Evolutionary conservation across 1,139 yeast species (phyloP).

Genomic region (Meyerozyma guilliermondii): DNA sequence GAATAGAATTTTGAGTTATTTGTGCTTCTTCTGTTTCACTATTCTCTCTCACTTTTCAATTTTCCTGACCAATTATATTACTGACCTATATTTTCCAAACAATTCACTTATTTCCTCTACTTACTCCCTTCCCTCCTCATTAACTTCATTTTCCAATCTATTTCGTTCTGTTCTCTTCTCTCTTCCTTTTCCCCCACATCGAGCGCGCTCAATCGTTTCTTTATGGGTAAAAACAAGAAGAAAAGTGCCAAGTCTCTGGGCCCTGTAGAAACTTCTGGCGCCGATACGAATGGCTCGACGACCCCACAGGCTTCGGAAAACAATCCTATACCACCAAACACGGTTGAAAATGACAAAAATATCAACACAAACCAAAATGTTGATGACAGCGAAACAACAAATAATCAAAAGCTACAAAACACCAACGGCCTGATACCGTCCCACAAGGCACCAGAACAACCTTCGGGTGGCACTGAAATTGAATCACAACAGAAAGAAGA

Average conservation of each 20-base stretch:
- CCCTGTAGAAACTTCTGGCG: not conserved
- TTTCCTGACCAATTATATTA: too few species aligned
- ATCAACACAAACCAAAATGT: not conserved
- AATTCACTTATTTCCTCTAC: too few species aligned
- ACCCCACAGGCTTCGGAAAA: not conserved
- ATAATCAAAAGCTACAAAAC: not conserved
- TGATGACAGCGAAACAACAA: not conserved
- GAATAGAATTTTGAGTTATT: too few species aligned
- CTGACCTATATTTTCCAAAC: too few species aligned
- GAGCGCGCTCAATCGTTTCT: not conserved
- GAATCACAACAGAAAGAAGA: not conserved
- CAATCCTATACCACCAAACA: not conserved
- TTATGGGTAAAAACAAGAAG: not conserved
- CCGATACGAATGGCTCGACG: not conserved
- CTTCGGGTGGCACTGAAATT: not conserved
- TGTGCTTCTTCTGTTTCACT: not conserved
- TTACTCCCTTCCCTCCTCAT: too few species aligned
- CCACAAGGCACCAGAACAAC: not conserved
- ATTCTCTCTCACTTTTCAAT: too few species aligned
- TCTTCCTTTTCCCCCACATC: not conserved
- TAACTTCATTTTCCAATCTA: not conserved
- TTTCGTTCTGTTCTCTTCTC: not conserved
- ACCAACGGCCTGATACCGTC: not conserved
- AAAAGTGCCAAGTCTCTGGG: not conserved
- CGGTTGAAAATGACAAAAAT: not conserved